Evolutionary conservation across 2,329 filamentous ascomycete genomes (phyloP).

Genomic region (Colletotrichum shisoi): DNA sequence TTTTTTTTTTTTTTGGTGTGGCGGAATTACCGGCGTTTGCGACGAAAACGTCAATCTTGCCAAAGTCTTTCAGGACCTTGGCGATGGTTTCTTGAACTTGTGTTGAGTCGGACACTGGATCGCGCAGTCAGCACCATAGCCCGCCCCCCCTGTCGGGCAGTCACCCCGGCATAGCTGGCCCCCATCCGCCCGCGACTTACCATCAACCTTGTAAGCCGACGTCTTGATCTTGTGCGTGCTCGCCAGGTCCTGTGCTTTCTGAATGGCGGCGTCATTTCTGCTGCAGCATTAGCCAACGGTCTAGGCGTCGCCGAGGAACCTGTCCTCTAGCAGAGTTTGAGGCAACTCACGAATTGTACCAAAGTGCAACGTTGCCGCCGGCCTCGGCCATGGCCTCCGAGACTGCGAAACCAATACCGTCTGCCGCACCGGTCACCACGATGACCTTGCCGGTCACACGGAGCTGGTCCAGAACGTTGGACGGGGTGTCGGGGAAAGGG

Average conservation of each 20-base stretch:
- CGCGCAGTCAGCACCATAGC: too few species aligned
- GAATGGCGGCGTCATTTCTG: conserved; percentile 46
- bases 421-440: conserved; percentile 56
- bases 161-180: background rate
- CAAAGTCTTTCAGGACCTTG: conserved; percentile 51
- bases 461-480: conserved; percentile 57
- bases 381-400: conserved; percentile 58
- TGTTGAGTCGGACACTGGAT: conserved; percentile 52
- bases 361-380: conserved; percentile 52
- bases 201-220: conserved; percentile 55
- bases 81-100: conserved; percentile 48
- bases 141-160: too few species aligned
- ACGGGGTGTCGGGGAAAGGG: conserved; percentile 50
- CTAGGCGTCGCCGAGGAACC: background rate
- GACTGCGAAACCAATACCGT: conserved; percentile 56
- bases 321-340: too few species aligned
- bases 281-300: background rate
- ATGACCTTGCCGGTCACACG: conserved; percentile 53
- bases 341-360: conserved; percentile 46
- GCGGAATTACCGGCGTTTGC: conserved; percentile 52
- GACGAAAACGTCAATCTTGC: conserved; percentile 54
- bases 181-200: conserved; percentile 38
- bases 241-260: conserved; percentile 48
- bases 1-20: too few species aligned
- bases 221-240: conserved; percentile 49